These are phyloP conservation scores for Hypoxylon perforatum DNA, from an alignment of 495 filamentous ascomycete species.

Conservation along the genomic window DNA sequence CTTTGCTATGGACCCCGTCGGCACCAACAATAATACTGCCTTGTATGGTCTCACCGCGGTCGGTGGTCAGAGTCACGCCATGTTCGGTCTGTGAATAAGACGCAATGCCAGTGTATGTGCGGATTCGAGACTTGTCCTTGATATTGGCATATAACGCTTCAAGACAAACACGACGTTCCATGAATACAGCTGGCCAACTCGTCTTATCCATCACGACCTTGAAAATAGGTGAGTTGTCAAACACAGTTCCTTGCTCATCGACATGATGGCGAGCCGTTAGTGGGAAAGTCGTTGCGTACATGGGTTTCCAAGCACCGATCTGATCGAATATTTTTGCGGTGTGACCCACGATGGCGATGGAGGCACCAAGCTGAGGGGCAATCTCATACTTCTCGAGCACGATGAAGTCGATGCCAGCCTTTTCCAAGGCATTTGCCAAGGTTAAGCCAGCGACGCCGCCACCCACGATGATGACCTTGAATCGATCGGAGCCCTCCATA, in stretches of 20 bases:
- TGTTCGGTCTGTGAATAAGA: constrained; percentile 30
- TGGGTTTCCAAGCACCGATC: constrained; percentile 49
- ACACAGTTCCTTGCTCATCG: constrained; percentile 25
- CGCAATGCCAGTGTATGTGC: constrained; percentile 13
- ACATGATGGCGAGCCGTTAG: constrained; percentile 27
- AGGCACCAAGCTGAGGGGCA: constrained; percentile 53
- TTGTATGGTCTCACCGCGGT: constrained; percentile 29
- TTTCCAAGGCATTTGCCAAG: constrained; percentile 53
- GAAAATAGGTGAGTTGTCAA: constrained; percentile 35
- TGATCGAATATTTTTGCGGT: constrained; percentile 59
- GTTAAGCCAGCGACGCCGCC: constrained; percentile 59
- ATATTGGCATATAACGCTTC: constrained; percentile 30
- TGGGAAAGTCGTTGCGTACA: constrained; percentile 25
- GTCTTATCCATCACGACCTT: constrained; percentile 18
- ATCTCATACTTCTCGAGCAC: constrained; percentile 58
- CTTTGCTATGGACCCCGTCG: constrained; percentile 39
- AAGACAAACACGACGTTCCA: constrained; percentile 36
- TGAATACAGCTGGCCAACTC: constrained; percentile 11
- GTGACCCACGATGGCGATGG: constrained; percentile 38
- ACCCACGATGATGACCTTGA: constrained; percentile 62
- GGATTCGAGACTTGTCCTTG: constrained; percentile 33
- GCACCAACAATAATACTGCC: constrained; percentile 38
- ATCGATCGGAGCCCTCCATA: constrained; percentile 34
- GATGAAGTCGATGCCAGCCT: constrained; percentile 54
- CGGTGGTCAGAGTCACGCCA: constrained; percentile 34